These are phyloP conservation scores for Gossypium aridum DNA, from an alignment of 441 rosid genomes.

Conservation along the genomic window DNA sequence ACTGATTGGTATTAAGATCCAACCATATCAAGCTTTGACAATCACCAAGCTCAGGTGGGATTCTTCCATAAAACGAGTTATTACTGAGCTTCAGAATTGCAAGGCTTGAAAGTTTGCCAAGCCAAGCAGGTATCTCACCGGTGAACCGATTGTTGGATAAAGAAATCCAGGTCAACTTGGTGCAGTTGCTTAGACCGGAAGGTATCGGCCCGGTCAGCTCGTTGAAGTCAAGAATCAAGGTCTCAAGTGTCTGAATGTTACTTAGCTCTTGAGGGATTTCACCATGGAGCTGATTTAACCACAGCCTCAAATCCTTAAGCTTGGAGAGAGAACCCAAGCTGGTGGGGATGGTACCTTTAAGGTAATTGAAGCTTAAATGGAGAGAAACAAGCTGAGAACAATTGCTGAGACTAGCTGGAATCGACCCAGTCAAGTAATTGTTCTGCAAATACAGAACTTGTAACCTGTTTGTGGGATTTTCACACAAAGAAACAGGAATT, in stretches of 20 bases:
- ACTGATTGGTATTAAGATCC: conserved; percentile 71
- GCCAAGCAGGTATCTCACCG: conserved; percentile 73
- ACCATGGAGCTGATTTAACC: conserved; percentile 76
- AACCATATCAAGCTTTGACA: conserved; percentile 92
- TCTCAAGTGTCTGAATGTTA: conserved; percentile 44
- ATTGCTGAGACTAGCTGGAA: conserved; percentile 61
- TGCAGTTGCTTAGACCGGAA: conserved; percentile 57
- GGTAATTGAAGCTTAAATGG: conserved; percentile 76
- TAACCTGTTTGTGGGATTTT: conserved; percentile 40
- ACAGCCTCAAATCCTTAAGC: conserved; percentile 78
- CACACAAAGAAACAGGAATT: conserved; percentile 62
- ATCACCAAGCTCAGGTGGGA: conserved; percentile 85
- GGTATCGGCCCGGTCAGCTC: conserved; percentile 68
- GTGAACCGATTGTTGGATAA: conserved; percentile 69
- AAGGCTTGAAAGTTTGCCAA: conserved; percentile 57
- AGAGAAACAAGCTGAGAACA: conserved; percentile 74
- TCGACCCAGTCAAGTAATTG: conserved; percentile 56
- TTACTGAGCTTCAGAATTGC: conserved; percentile 89
- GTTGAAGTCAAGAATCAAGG: conserved; percentile 83
- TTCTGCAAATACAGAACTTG: conserved; percentile 66
- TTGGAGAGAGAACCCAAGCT: conserved; percentile 56
- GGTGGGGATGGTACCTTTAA: conserved; percentile 74
- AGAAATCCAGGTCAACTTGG: conserved; percentile 81
- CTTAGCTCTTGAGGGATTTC: conserved; percentile 69
- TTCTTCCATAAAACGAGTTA: conserved; percentile 70